Conservation (phyloP, 2,329 filamentous ascomycete species). For the Botryotinia convoluta region DNA sequence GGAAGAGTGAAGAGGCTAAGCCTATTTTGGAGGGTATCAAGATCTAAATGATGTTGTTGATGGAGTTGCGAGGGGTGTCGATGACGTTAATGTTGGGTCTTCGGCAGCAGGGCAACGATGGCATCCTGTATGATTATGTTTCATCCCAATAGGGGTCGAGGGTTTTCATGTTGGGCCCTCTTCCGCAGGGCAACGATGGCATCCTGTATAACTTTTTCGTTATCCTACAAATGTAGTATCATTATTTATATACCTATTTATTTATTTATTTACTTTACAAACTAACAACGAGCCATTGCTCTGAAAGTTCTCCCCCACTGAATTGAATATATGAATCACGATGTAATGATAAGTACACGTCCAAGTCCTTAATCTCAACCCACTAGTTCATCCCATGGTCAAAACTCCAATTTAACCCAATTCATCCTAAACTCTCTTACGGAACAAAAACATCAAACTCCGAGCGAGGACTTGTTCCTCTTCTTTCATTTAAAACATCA, state of each 20-base stretch:
- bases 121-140: slow-evolving; percentile 31
- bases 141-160: slow-evolving; percentile 30
- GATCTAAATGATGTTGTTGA: slow-evolving; percentile 29
- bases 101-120: slow-evolving; percentile 36
- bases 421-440: slow-evolving; percentile 4
- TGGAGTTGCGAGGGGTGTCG: slow-evolving; percentile 23
- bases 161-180: slow-evolving; percentile 37
- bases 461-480: background rate
- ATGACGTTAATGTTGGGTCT: slow-evolving; percentile 34
- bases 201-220: slow-evolving; percentile 29
- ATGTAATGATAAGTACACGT: background rate
- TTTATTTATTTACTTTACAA: background rate
- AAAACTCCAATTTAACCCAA: slow-evolving; percentile 5
- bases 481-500: slow-evolving; percentile 6
- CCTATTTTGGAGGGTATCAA: slow-evolving; percentile 38
- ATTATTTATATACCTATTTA: slow-evolving; percentile 11
- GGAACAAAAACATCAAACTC: background rate
- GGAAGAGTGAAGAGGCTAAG: slow-evolving; percentile 61
- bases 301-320: background rate
- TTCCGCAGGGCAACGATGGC: slow-evolving; percentile 36
- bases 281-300: background rate
- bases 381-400: background rate
- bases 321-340: background rate
- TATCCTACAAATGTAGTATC: slow-evolving; percentile 19
- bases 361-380: background rate